Percentiles rank a stretch among this genome's conserved stretches.
These are phyloP conservation scores for Kodamaea nitidulidarum DNA, from an alignment of 805 yeast genomes.

Conservation along the genomic window DNA sequence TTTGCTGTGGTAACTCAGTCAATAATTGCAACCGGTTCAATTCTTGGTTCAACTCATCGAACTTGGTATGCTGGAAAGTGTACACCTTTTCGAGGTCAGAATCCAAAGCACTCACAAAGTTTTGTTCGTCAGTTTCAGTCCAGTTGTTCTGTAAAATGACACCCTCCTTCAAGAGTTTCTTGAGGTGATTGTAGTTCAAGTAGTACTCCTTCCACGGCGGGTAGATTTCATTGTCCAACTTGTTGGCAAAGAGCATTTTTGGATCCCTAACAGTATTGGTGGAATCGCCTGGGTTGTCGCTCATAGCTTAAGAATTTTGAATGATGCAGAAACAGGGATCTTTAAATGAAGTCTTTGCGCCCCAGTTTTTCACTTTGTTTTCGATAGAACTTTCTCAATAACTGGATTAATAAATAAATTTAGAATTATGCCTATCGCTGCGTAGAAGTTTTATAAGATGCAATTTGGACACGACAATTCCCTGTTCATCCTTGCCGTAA, in stretches of 20 bases:
- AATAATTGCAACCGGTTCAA: slow-evolving; percentile 61
- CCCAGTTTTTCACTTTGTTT: slow-evolving; percentile 2
- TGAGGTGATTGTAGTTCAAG: slow-evolving; percentile 60
- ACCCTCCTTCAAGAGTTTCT: slow-evolving; percentile 66
- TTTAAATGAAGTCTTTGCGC: slow-evolving; percentile 1
- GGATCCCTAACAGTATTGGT: slow-evolving; percentile 4
- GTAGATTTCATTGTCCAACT: slow-evolving; percentile 74
- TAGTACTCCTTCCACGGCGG: slow-evolving; percentile 84
- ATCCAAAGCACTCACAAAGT: slow-evolving; percentile 64
- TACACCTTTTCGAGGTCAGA: slow-evolving; percentile 73
- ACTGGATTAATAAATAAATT: no score
- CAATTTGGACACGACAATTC: no score
- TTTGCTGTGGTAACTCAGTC: slow-evolving; percentile 35
- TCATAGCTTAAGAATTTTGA: neutral
- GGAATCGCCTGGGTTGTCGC: neutral
- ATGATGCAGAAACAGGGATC: neutral
- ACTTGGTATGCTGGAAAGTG: slow-evolving; percentile 64
- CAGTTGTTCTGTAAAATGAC: slow-evolving; percentile 48
- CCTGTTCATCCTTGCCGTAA: no score
- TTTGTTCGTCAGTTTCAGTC: slow-evolving; percentile 69
- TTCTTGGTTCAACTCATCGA: slow-evolving; percentile 60
- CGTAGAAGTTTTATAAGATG: no score
- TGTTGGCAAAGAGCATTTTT: slow-evolving; percentile 81
- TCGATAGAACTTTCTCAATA: neutral
- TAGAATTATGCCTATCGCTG: no score